Evolutionary conservation across 768 basidiomycete species (phyloP), one percentile per base, ranked within the genome.

Genomic region (Lactarius sanguifluus): DNA sequence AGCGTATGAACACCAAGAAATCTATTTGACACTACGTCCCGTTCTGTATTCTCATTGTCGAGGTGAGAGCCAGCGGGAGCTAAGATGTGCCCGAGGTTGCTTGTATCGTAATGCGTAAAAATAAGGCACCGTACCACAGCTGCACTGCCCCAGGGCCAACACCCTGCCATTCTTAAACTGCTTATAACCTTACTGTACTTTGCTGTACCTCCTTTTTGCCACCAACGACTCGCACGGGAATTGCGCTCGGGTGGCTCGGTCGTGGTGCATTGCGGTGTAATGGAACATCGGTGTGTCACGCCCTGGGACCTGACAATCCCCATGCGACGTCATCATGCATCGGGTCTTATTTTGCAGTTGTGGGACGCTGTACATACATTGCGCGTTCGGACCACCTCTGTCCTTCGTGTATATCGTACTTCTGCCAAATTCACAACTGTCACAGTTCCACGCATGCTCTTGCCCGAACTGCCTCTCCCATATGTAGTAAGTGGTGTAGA

Each of bases 241-340:
- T n/a, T 47, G 47, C 47, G 47, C n/a, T 47, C 47, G 47, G 47
- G 47, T 47, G 47, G 47, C 47, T n/a, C 9, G n/a, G 20, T n/a
- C 20, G 23, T 13, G 10, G 47, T 50, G 47, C n/a, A 50, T 50
- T 50, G 47, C 23, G 47, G 47, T 50, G 23, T 23, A 50, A 23
- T 45, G 43, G 20, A 16, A 45, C 20, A 18, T 45, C 20, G 47
- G 47, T 20, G 23, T 50, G 47, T 23, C n/a, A n/a, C n/a, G n/a
- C 47, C 47, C 47, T 50, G 23, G 47, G 47, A 10, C 47, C 47
- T 50, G 47, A 50, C 47, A 50, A 50, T 23, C n/a, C 5, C 47
- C 23, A 5, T 23, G 12, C 47, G 47, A 50, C 47, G 47, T 50
- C 47, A 50, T 50, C n/a, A 47, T 47, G 45, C 4, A 1, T 34